These are phyloP conservation scores for Tuber melanosporum DNA, from an alignment of 495 filamentous ascomycete genomes.

Conservation along the genomic window DNA sequence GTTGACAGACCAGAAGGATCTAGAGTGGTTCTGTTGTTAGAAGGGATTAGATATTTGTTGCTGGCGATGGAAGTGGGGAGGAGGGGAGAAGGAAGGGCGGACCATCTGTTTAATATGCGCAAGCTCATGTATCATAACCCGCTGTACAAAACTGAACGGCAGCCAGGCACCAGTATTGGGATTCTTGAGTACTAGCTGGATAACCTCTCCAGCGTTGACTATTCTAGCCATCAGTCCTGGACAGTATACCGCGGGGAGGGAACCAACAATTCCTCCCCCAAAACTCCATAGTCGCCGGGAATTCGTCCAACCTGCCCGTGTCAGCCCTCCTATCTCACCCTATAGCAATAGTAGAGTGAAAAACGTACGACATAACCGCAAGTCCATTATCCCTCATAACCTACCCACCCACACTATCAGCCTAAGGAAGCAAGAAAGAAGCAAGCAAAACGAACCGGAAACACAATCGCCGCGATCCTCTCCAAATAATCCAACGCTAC, in stretches of 20 bases:
- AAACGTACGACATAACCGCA: slow-evolving; percentile 54
- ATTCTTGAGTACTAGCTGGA: slow-evolving; percentile 69
- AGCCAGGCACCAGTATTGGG: slow-evolving; percentile 59
- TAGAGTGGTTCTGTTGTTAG: slow-evolving; percentile 55
- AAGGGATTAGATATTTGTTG: background rate
- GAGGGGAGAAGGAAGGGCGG: background rate
- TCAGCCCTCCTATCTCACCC: slow-evolving; percentile 3
- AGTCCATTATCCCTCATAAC: slow-evolving; percentile 66
- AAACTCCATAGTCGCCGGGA: slow-evolving; percentile 67
- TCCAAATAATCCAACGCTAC: slow-evolving; percentile 65
- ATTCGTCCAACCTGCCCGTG: slow-evolving; percentile 57
- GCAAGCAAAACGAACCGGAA: slow-evolving; percentile 24
- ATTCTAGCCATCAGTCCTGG: background rate
- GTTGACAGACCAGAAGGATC: slow-evolving; percentile 65
- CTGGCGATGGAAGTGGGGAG: background rate
- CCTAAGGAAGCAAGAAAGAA: background rate
- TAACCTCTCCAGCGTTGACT: slow-evolving; percentile 74
- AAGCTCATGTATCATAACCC: slow-evolving; percentile 60
- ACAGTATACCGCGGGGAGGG: background rate
- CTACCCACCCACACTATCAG: slow-evolving; percentile 14
- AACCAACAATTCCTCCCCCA: slow-evolving; percentile 40
- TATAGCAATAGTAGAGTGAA: background rate
- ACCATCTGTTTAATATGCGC: slow-evolving; percentile 76
- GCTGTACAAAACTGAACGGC: slow-evolving; percentile 67
- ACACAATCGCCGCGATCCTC: slow-evolving; percentile 63